These are phyloP conservation scores for Coemansia sp. DNA, from an alignment of 192 early-diverging fungal genomes.

Conservation along the genomic window DNA sequence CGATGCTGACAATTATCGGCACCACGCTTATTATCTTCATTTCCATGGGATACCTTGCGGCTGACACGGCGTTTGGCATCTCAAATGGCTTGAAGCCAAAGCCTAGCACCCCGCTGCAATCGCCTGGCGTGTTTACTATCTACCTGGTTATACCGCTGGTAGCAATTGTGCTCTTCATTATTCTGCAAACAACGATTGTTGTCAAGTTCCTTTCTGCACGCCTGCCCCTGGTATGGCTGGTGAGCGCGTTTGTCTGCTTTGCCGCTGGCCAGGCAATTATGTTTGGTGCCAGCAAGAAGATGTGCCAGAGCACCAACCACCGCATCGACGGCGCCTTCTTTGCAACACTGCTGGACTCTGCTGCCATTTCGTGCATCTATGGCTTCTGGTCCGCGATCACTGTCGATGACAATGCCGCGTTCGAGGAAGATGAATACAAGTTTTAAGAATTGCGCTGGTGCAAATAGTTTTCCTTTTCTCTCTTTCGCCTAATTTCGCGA, in stretches of 20 bases:
- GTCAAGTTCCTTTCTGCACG: conserved; percentile 49
- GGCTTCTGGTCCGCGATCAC: conserved; percentile 59
- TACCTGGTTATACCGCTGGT: conserved; percentile 50
- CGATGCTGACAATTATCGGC: conserved; percentile 39
- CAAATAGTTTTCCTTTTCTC: not conserved
- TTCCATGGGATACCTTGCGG: conserved; percentile 49
- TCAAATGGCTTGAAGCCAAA: conserved; percentile 48
- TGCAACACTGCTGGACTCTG: conserved; percentile 50
- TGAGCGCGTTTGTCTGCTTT: conserved; percentile 42
- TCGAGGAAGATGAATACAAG: conserved; percentile 45
- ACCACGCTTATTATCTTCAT: conserved; percentile 38
- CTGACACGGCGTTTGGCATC: conserved; percentile 51
- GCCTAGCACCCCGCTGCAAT: conserved; percentile 32
- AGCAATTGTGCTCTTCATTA: conserved; percentile 35
- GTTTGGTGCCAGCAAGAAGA: conserved; percentile 53
- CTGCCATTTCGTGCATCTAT: conserved; percentile 47
- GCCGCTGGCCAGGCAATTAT: conserved; percentile 44
- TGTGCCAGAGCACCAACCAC: conserved; percentile 46
- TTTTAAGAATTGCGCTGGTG: conserved; percentile 15
- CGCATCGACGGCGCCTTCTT: conserved; percentile 57
- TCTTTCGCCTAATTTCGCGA: conserved; percentile 4
- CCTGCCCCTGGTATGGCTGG: conserved; percentile 43
- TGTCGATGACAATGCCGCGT: conserved; percentile 50
- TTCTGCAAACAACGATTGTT: conserved; percentile 43
- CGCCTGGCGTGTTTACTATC: conserved; percentile 49